Percentiles rank a stretch among this genome's conserved stretches.
phyloP scores from a whole-genome alignment of 345 rosid species.

The Stellera chamaejasme region DNA sequence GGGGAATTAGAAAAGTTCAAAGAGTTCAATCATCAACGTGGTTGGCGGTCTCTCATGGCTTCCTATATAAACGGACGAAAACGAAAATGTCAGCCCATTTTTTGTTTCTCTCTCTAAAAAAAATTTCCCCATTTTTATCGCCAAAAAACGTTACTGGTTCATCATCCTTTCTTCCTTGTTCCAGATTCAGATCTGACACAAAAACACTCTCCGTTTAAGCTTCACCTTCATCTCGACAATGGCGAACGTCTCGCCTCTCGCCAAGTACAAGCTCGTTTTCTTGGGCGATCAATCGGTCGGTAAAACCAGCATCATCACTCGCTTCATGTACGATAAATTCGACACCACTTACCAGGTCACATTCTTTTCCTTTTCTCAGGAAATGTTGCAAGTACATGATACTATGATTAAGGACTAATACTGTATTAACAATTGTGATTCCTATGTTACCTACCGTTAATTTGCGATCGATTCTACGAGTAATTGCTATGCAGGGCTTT shows the following conservation, averaged over 20 bases:
- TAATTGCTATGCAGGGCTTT: neutral
- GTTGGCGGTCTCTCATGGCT: slow-evolving; percentile 30
- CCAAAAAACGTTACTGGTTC: neutral
- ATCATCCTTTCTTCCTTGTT: neutral
- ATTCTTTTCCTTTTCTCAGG: neutral
- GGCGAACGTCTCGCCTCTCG: slow-evolving; percentile 81
- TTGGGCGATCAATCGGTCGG: slow-evolving; percentile 87
- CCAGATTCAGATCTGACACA: slow-evolving; percentile 29
- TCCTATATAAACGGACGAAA: slow-evolving; percentile 15
- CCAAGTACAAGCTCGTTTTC: slow-evolving; percentile 77
- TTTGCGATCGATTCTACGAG: neutral
- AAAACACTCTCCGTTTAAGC: neutral
- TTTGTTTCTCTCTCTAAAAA: neutral
- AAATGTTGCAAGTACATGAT: neutral
- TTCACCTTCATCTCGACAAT: slow-evolving; percentile 16
- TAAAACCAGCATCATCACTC: slow-evolving; percentile 88
- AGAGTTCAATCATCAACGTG: slow-evolving; percentile 12
- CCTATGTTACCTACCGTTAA: neutral
- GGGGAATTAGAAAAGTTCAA: slow-evolving; percentile 6
- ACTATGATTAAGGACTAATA: neutral
- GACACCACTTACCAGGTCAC: slow-evolving; percentile 83
- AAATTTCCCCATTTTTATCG: slow-evolving; percentile 2
- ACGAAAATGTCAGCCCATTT: slow-evolving; percentile 10
- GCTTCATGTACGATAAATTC: slow-evolving; percentile 94
- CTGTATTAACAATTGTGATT: neutral